A percentile compares a stretch with the other conserved stretches of the same genome.
phyloP scores from a whole-genome alignment of 2,329 filamentous ascomycete species.

The Pezizomycotina sp. region DNA sequence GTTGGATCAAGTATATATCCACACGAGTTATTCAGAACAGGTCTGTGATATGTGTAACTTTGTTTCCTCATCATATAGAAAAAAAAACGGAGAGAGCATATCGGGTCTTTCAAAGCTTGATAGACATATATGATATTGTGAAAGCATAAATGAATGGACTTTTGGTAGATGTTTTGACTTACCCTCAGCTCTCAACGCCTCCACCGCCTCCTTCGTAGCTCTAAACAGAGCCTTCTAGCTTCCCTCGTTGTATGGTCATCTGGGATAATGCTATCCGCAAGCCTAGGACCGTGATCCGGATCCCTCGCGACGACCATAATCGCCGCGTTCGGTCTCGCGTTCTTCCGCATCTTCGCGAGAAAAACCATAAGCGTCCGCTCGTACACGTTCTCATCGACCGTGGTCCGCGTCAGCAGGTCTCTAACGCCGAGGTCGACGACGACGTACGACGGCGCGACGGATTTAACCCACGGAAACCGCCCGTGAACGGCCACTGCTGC shows the following conservation, averaged over 20 bases:
- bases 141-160: background rate
- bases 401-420: slow-evolving; percentile 22
- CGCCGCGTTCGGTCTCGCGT: slow-evolving; percentile 20
- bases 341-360: slow-evolving; percentile 19
- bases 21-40: slow-evolving; percentile 20
- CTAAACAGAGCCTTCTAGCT: slow-evolving; percentile 16
- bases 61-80: slow-evolving; percentile 21
- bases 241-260: slow-evolving; percentile 9
- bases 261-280: slow-evolving; percentile 7
- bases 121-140: slow-evolving; percentile 4
- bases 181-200: slow-evolving; percentile 13
- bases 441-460: slow-evolving; percentile 7
- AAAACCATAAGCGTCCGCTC: slow-evolving; percentile 19
- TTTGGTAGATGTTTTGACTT: background rate
- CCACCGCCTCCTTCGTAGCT: slow-evolving; percentile 19
- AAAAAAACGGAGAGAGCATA: too few species aligned
- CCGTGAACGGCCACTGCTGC: slow-evolving; percentile 14
- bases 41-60: slow-evolving; percentile 21
- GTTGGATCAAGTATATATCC: slow-evolving; percentile 19
- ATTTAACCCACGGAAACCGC: slow-evolving; percentile 14
- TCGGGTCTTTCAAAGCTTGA: too few species aligned
- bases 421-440: slow-evolving; percentile 22
- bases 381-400: slow-evolving; percentile 17
- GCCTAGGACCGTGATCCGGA: slow-evolving; percentile 10
- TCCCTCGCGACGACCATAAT: slow-evolving; percentile 21